phyloP scores from a whole-genome alignment of 2,329 filamentous ascomycete species.

The Cytospora piceicola region DNA sequence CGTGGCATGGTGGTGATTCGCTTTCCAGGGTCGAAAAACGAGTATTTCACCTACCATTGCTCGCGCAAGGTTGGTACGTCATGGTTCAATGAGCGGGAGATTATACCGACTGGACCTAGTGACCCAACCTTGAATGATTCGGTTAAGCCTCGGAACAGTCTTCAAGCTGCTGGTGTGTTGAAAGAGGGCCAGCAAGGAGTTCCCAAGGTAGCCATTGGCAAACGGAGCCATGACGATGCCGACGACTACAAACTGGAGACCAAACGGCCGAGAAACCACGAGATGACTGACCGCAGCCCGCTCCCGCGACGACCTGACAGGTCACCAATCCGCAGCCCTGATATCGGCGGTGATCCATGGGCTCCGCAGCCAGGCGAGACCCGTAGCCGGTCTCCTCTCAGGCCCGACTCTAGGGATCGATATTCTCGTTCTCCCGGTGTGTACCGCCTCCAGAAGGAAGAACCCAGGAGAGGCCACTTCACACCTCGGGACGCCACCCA shows the following conservation, averaged over 20 bases:
- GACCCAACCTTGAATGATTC: slow-evolving; percentile 20
- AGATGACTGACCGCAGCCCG: slow-evolving; percentile 20
- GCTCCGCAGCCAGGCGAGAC: slow-evolving; percentile 21
- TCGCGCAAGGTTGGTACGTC: slow-evolving; percentile 15
- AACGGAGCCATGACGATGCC: slow-evolving; percentile 11
- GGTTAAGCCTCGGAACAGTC: slow-evolving; percentile 8
- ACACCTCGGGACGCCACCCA: slow-evolving; percentile 23
- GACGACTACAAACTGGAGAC: slow-evolving; percentile 14
- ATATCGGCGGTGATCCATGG: slow-evolving; percentile 18
- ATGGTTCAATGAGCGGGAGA: slow-evolving; percentile 17
- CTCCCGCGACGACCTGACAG: slow-evolving; percentile 17
- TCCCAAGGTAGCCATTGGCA: neutral
- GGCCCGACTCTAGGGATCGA: slow-evolving; percentile 23
- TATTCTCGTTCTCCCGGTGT: slow-evolving; percentile 24
- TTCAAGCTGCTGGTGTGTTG: neutral
- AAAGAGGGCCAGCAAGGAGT: neutral
- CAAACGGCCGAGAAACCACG: slow-evolving; percentile 20
- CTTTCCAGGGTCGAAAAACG: slow-evolving; percentile 34
- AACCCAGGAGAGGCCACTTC: slow-evolving; percentile 11
- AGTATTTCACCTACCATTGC: slow-evolving; percentile 36
- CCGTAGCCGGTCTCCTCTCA: slow-evolving; percentile 11
- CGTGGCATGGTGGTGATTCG: slow-evolving; percentile 36
- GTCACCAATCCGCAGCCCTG: slow-evolving; percentile 13
- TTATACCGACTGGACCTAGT: slow-evolving; percentile 21
- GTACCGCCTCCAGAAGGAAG: slow-evolving; percentile 21